A percentile compares a stretch with the other conserved stretches of the same genome.
phyloP scores from a whole-genome alignment of 2,329 filamentous ascomycete species.

The Tothia fuscella region DNA sequence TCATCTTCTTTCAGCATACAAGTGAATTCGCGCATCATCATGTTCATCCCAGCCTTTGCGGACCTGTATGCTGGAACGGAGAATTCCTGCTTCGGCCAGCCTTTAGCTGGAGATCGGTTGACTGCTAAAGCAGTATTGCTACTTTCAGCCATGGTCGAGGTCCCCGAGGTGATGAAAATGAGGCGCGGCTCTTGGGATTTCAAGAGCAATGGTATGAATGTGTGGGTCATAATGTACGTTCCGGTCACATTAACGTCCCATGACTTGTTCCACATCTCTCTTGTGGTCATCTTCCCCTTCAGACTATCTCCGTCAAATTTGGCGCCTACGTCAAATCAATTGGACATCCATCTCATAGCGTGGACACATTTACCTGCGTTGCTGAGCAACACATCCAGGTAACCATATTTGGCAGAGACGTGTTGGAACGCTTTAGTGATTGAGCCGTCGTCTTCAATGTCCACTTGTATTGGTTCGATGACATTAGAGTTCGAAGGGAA shows the following conservation, averaged over 20 bases:
- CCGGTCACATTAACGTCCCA: constrained; percentile 29
- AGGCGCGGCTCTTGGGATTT: constrained; percentile 23
- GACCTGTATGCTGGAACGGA: constrained; percentile 26
- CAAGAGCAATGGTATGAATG: constrained; percentile 27
- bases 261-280: constrained; percentile 24
- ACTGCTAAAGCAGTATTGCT: constrained; percentile 17
- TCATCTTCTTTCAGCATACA: constrained; percentile 28
- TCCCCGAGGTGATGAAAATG: constrained; percentile 27
- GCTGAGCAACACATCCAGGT: constrained; percentile 43
- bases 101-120: constrained; percentile 21
- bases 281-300: constrained; percentile 16
- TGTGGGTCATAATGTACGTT: constrained; percentile 26
- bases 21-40: constrained; percentile 38
- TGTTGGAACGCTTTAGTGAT: constrained; percentile 35
- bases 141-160: constrained; percentile 23
- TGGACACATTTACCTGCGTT: constrained; percentile 38
- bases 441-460: constrained; percentile 41
- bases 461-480: constrained; percentile 38
- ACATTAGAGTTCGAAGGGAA: constrained; percentile 29
- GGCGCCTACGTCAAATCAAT: constrained; percentile 22
- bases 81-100: constrained; percentile 35
- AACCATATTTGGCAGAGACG: constrained; percentile 31
- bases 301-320: constrained; percentile 30
- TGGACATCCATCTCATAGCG: background rate
- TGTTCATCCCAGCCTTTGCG: constrained; percentile 37